Conservation (phyloP, 225 moss, liverwort and hornwort genomes). For the Takakia lepidozioides region DNA sequence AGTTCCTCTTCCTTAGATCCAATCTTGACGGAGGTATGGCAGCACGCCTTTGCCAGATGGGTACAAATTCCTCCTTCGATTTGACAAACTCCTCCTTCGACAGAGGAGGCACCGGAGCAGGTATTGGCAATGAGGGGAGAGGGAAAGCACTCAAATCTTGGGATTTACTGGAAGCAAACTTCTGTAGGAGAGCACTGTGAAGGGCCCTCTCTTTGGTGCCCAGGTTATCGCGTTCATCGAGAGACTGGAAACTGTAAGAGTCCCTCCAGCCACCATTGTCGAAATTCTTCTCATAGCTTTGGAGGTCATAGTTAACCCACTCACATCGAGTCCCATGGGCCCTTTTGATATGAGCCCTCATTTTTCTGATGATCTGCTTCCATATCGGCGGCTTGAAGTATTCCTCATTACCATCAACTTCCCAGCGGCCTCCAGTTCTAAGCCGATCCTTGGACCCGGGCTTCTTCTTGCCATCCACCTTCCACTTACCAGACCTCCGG, state of each 20-base stretch:
- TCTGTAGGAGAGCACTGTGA: conserved; percentile 32
- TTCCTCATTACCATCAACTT: conserved; percentile 40
- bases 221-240: conserved; percentile 13
- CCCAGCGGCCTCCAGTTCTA: conserved; percentile 45
- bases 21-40: conserved; percentile 26
- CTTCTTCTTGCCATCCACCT: conserved; percentile 7
- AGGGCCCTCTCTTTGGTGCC: conserved; percentile 33
- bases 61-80: conserved; percentile 35
- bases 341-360: conserved; percentile 32
- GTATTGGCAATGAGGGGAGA: conserved; percentile 15
- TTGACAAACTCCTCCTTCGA: conserved; percentile 33
- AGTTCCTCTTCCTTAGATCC: no score
- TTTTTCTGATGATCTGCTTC: conserved; percentile 49
- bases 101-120: conserved; percentile 20
- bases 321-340: conserved; percentile 18
- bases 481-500: conserved; percentile 28
- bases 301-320: conserved; percentile 48
- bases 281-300: conserved; percentile 56
- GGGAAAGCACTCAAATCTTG: conserved; percentile 6
- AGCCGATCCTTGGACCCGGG: conserved; percentile 5
- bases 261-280: conserved; percentile 45
- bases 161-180: conserved; percentile 18
- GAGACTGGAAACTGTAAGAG: conserved; percentile 5
- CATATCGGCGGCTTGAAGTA: conserved; percentile 48
- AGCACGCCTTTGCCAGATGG: conserved; percentile 51